Percentiles rank a stretch among this genome's conserved stretches.
Conservation (phyloP, 805 yeast genomes). For the Pichia californica region DNA sequence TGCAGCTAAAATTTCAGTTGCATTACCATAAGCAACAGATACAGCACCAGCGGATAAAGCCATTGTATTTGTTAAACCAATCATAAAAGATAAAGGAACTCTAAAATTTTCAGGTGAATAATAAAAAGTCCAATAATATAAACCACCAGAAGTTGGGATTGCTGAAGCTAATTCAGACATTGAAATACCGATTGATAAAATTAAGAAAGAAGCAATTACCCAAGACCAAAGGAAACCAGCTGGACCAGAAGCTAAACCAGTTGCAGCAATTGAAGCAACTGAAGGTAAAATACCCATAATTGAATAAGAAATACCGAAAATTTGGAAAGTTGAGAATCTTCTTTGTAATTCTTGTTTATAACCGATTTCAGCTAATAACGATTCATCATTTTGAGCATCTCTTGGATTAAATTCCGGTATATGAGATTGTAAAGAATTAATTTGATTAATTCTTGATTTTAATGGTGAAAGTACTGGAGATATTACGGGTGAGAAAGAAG, state of each 20-base stretch:
- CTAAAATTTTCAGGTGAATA: conserved; percentile 34
- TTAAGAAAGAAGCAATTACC: conserved; percentile 38
- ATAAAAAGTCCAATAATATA: conserved; percentile 47
- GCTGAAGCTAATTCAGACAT: conserved; percentile 58
- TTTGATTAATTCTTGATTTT: conserved; percentile 11
- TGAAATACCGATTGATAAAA: conserved; percentile 47
- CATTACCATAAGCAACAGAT: conserved; percentile 41
- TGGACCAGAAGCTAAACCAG: conserved; percentile 51
- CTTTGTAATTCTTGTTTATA: conserved; percentile 59
- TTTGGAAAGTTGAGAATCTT: conserved; percentile 48
- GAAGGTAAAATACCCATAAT: conserved; percentile 63
- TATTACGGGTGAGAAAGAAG: too few relatives aligned
- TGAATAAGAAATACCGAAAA: conserved; percentile 60
- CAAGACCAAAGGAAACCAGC: conserved; percentile 54
- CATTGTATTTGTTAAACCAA: conserved; percentile 38
- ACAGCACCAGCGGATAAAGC: conserved; percentile 36
- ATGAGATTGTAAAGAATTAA: conserved; percentile 13
- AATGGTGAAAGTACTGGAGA: conserved; percentile 11
- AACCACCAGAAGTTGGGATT: conserved; percentile 57
- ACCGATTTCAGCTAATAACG: conserved; percentile 45
- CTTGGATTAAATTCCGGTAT: conserved; percentile 12
- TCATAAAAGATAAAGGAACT: conserved; percentile 35
- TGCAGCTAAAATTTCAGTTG: conserved; percentile 37
- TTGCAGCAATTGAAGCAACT: conserved; percentile 45
- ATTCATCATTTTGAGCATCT: conserved; percentile 12